A percentile compares a stretch with the other conserved stretches of the same genome.
Conservation (phyloP, 805 yeast species). For the Lipomyces sp. region DNA sequence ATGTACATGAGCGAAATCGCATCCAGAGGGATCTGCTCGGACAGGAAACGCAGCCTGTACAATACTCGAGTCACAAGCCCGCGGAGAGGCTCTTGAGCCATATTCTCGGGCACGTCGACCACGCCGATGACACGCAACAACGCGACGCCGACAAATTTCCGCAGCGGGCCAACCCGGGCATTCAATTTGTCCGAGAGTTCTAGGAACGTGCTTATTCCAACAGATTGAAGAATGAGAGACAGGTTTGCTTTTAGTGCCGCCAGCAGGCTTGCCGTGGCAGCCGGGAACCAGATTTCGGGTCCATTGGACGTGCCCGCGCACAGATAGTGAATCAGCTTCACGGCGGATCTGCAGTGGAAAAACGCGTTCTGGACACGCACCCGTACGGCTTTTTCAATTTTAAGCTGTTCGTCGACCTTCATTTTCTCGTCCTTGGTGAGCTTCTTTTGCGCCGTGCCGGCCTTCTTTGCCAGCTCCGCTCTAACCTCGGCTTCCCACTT, state of each 20-base stretch:
- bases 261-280: slow-evolving; percentile 53
- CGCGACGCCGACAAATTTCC: slow-evolving; percentile 63
- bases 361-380: slow-evolving; percentile 42
- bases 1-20: slow-evolving; percentile 65
- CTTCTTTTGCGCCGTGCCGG: slow-evolving; percentile 44
- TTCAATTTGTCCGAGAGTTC: slow-evolving; percentile 52
- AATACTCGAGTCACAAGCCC: slow-evolving; percentile 62
- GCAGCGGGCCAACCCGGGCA: slow-evolving; percentile 50
- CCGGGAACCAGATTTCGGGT: slow-evolving; percentile 64
- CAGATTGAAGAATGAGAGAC: slow-evolving; percentile 43
- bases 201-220: slow-evolving; percentile 52
- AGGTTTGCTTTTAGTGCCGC: slow-evolving; percentile 43
- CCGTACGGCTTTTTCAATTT: slow-evolving; percentile 59
- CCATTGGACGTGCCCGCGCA: slow-evolving; percentile 60
- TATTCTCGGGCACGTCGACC: slow-evolving; percentile 42
- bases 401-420: slow-evolving; percentile 59
- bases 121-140: slow-evolving; percentile 54
- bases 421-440: slow-evolving; percentile 73
- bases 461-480: slow-evolving; percentile 55
- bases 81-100: slow-evolving; percentile 50
- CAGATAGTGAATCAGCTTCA: slow-evolving; percentile 54
- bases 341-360: slow-evolving; percentile 46
- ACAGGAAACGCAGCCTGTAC: slow-evolving; percentile 68
- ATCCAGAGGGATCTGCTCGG: slow-evolving; percentile 71
- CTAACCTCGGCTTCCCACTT: slow-evolving; percentile 89